A percentile compares a stretch with the other conserved stretches of the same genome.
Evolutionary conservation across 2,329 filamentous ascomycete genomes (phyloP).

Genomic region (Colletotrichum navitas): DNA sequence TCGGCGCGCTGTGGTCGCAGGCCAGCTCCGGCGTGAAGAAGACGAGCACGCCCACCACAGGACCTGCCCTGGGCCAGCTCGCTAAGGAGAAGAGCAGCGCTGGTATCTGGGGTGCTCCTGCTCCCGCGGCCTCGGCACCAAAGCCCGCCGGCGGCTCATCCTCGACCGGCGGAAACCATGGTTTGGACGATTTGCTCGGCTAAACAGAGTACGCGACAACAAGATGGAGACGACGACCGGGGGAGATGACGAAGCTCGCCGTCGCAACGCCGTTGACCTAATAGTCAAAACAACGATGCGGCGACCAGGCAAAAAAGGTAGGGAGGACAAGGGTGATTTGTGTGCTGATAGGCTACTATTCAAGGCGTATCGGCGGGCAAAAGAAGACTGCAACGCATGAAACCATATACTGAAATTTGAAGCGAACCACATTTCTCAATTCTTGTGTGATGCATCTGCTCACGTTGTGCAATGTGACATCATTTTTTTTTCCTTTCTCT

Average conservation of each 20-base stretch:
- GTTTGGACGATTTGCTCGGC: constrained; percentile 64
- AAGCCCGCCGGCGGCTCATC: constrained; percentile 47
- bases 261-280: constrained; percentile 11
- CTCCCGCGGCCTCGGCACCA: constrained; percentile 52
- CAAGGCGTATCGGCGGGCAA: constrained; percentile 58
- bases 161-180: constrained; percentile 45
- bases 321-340: constrained; percentile 33
- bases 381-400: constrained; percentile 49
- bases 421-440: constrained; percentile 20
- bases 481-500: neutral
- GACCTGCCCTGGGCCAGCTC: constrained; percentile 89
- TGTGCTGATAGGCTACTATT: constrained; percentile 54
- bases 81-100: constrained; percentile 98
- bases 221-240: constrained; percentile 4
- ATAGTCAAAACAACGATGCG: constrained; percentile 33
- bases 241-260: constrained; percentile 5
- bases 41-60: constrained; percentile 69
- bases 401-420: constrained; percentile 41
- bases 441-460: neutral
- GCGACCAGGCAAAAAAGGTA: neutral
- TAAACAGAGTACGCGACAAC: constrained; percentile 45
- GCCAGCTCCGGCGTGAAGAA: constrained; percentile 84
- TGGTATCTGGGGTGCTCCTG: constrained; percentile 88
- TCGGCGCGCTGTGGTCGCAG: constrained; percentile 87
- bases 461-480: constrained; percentile 26